Conservation (phyloP, 805 yeast species). For the Candida gorgasii region DNA sequence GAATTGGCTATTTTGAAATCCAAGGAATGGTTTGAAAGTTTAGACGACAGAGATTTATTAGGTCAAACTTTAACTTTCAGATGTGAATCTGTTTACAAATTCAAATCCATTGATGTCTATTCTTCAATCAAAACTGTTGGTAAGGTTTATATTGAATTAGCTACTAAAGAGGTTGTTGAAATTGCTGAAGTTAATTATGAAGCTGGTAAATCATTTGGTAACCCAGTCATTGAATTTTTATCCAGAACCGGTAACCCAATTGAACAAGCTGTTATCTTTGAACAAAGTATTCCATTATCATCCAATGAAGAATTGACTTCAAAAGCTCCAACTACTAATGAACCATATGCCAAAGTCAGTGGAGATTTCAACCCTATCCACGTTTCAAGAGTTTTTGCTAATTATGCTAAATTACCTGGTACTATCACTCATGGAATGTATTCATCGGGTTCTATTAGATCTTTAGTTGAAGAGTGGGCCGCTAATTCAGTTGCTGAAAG, state of each 20-base stretch:
- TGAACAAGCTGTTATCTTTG: conserved; percentile 91
- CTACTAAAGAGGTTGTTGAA: conserved; percentile 85
- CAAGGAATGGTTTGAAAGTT: conserved; percentile 96
- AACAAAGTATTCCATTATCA: conserved; percentile 83
- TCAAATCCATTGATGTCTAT: conserved; percentile 73
- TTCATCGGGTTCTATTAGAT: conserved; percentile 93
- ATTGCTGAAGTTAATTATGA: conserved; percentile 83
- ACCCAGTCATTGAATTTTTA: conserved; percentile 95
- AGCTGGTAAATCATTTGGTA: conserved; percentile 93
- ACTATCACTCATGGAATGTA: conserved; percentile 99
- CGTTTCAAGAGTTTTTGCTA: conserved; percentile 91
- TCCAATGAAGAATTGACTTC: conserved; percentile 60
- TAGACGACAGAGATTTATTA: conserved; percentile 66
- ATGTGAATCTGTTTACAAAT: conserved; percentile 79
- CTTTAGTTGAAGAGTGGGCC: conserved; percentile 96
- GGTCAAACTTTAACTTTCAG: conserved; percentile 85
- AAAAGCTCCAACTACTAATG: conserved; percentile 94
- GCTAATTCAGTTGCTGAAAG: conserved; percentile 95
- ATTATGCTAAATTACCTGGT: conserved; percentile 92
- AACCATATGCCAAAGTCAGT: conserved; percentile 94
- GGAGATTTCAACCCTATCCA: conserved; percentile 99
- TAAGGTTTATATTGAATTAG: conserved; percentile 81
- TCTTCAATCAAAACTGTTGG: conserved; percentile 83
- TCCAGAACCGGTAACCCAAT: conserved; percentile 88
- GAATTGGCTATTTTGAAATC: conserved; percentile 92